Evolutionary conservation across 208 protist species (phyloP), one percentile per base, ranked within the genome.

Genomic region (Entamoeba invadens): DNA sequence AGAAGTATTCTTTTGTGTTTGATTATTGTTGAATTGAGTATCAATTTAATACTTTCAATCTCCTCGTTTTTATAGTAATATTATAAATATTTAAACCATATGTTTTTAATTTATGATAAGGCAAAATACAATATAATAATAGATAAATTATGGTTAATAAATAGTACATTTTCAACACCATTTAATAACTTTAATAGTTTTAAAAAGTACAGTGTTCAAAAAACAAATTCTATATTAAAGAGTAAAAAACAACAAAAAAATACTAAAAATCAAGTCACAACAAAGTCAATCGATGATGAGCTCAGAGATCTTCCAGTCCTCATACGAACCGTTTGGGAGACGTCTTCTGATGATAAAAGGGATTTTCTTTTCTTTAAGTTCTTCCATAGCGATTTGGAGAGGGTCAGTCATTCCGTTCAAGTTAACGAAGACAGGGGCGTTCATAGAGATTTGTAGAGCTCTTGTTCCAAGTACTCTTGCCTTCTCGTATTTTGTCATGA

Each of bases 401-500:
- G 98, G 98, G 96, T 99, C 98, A 2, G 98, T 99, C 95, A 99
- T 98, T 38, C 10, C 44, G 93, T 98, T 96, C 16, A 99, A 91
- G 44, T 98, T 97, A 25, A 99, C 98, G 94, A 98, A 97, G 18
- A 99, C 97, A 3, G 98, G 98, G 21, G 98, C 98, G 93, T 98
- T 98, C 97, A 99, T 98, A 57, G 96, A 96, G 57, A 99, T 99
- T 96, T 99, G 98, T 94, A 99, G 96, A 38, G 98, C 98, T 38
- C 98, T 97, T 31, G 98, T 98, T 77, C 98, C 98, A 12, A 99
- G 97, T 44, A 99, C 95, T 77, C 98, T 96, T 3, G 98, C 98
- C 14, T 98, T 96, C 96, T 99, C 98, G 94, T 99, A 99, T 96
- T 99, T 99, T 38, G 98, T 99, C 95, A 99, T 96, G 92, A 98